Evolutionary conservation across 2,329 filamentous ascomycete species (phyloP).

Genomic region (Penicillium sp.): DNA sequence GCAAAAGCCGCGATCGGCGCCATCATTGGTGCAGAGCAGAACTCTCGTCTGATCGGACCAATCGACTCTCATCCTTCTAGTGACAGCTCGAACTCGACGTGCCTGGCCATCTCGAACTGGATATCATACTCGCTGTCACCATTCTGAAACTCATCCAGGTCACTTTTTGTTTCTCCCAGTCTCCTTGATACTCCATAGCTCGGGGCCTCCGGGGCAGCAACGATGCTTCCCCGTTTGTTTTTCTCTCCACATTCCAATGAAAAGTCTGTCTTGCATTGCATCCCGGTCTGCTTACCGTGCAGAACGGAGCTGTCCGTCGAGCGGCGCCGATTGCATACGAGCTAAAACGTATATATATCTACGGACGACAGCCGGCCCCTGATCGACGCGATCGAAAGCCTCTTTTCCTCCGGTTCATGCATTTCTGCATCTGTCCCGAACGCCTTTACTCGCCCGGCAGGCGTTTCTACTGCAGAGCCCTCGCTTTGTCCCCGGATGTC

Average conservation of each 20-base stretch:
- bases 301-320: conserved; percentile 11
- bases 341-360: conserved; percentile 23
- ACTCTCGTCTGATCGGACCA: conserved; percentile 8
- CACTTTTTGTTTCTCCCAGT: neutral
- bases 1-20: neutral
- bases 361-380: conserved; percentile 14
- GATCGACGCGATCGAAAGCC: conserved; percentile 15
- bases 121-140: no score
- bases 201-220: no score
- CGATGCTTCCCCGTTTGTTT: conserved; percentile 2
- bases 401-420: conserved; percentile 11
- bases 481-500: conserved; percentile 16
- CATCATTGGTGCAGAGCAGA: conserved; percentile 12
- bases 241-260: conserved; percentile 26
- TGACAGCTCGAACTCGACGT: no score
- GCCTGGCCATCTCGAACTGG: no score
- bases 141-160: conserved; percentile 7
- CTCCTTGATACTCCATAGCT: no score
- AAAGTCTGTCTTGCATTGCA: conserved; percentile 25
- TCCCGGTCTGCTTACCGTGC: conserved; percentile 15
- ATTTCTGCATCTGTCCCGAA: no score
- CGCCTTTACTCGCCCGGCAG: no score
- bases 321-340: conserved; percentile 7
- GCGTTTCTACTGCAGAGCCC: conserved; percentile 13
- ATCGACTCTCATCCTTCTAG: conserved; percentile 5